Percentiles rank a stretch among this genome's conserved stretches.
Conservation (phyloP, 2,329 filamentous ascomycete genomes). For the Epichloe uncinata region DNA sequence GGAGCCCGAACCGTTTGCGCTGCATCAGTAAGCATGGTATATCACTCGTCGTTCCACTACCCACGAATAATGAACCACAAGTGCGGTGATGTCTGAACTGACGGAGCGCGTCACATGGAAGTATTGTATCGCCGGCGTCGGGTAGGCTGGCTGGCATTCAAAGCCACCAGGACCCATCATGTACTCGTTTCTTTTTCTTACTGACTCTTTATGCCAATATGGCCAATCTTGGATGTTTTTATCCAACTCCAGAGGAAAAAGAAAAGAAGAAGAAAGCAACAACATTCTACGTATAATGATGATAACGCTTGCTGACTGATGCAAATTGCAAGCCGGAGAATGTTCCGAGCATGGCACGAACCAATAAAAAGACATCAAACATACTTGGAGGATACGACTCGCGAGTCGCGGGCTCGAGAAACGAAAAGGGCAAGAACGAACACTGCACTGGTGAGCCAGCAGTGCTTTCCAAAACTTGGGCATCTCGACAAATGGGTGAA, state of each 20-base stretch:
- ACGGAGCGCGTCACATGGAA: not conserved
- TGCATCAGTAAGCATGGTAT: not conserved
- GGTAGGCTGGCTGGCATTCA: too few relatives aligned
- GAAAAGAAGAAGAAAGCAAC: not conserved
- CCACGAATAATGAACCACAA: not conserved
- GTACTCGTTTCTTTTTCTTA: not conserved
- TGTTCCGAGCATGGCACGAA: not conserved
- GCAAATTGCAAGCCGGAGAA: too few relatives aligned
- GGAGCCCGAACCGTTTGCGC: not conserved
- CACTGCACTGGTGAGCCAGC: not conserved
- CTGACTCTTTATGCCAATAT: not conserved
- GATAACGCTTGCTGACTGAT: too few relatives aligned
- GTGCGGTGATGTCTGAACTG: not conserved
- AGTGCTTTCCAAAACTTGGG: not conserved
- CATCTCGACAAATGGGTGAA: too few relatives aligned
- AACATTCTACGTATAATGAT: not conserved
- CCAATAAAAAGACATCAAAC: not conserved
- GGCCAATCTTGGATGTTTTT: not conserved
- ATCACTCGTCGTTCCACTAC: slow-evolving; percentile 1
- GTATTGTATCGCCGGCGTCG: not conserved
- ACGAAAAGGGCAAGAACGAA: too few relatives aligned
- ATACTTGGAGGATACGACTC: too few relatives aligned
- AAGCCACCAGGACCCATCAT: too few relatives aligned
- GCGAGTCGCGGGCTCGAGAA: not conserved
- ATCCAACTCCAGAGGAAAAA: not conserved